Evolutionary conservation across 2,329 filamentous ascomycete genomes (phyloP).

Genomic region (Phyllosticta citribraziliensis): DNA sequence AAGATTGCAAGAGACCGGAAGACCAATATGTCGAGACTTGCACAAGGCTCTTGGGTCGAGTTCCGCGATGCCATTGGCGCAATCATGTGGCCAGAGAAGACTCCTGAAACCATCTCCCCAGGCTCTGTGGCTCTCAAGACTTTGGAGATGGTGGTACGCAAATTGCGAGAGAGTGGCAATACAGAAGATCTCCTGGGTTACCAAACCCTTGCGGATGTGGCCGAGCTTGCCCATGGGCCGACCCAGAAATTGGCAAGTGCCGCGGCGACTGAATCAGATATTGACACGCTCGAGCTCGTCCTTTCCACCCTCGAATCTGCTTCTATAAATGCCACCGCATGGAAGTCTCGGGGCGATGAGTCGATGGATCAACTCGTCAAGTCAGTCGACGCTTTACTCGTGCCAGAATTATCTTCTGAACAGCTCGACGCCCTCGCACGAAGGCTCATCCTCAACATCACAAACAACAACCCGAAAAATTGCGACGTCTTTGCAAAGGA

Average conservation of each 20-base stretch:
- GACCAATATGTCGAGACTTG: conserved; percentile 58
- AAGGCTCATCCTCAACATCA: conserved; percentile 72
- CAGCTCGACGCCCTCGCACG: conserved; percentile 33
- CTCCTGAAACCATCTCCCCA: conserved; percentile 47
- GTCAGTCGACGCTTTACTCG: conserved; percentile 4
- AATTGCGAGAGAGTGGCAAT: conserved; percentile 40
- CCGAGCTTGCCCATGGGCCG: conserved; percentile 30
- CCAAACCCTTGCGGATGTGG: conserved; percentile 26
- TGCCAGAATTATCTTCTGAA: background rate
- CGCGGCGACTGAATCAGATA: conserved; percentile 14
- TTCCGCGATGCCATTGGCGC: conserved; percentile 46
- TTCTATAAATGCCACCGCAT: conserved; percentile 2
- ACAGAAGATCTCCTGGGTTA: conserved; percentile 38
- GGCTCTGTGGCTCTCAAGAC: conserved; percentile 55
- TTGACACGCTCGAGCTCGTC: conserved; percentile 27
- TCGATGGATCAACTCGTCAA: conserved; percentile 26
- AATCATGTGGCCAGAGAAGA: conserved; percentile 50
- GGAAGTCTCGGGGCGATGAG: conserved; percentile 21
- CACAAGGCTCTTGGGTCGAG: conserved; percentile 45
- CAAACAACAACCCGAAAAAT: conserved; percentile 65
- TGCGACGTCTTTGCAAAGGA: conserved; percentile 56
- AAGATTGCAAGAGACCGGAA: conserved; percentile 54
- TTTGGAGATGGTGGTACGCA: conserved; percentile 48
- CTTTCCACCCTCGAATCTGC: conserved; percentile 46
- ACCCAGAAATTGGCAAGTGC: background rate